These are phyloP conservation scores for Cladosporium sp. DNA, from an alignment of 2,329 filamentous ascomycete genomes.

Conservation along the genomic window DNA sequence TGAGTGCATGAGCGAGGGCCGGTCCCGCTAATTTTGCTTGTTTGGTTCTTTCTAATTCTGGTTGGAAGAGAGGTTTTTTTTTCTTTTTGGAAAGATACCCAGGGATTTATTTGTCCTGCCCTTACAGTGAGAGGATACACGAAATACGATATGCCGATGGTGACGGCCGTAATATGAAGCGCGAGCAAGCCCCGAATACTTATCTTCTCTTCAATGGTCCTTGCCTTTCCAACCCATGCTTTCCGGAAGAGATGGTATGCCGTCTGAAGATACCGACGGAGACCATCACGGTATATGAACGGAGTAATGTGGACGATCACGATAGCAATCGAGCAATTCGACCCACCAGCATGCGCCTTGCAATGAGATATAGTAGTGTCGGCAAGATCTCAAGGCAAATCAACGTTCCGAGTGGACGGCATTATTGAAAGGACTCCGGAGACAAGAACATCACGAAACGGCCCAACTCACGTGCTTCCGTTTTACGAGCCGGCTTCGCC, in stretches of 20 bases:
- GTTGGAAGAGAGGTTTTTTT: background rate
- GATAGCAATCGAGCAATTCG: background rate
- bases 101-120: background rate
- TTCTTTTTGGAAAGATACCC: background rate
- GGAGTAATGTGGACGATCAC: background rate
- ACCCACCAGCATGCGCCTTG: background rate
- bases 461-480: background rate
- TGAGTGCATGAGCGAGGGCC: slow-evolving; percentile 2
- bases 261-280: background rate
- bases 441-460: background rate
- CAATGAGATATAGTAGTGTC: background rate
- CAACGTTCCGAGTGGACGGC: background rate
- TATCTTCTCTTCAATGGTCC: background rate
- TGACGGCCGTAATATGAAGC: background rate
- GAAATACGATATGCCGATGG: background rate
- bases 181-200: background rate
- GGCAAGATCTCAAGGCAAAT: background rate
- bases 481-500: background rate
- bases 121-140: background rate
- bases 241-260: background rate
- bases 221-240: background rate
- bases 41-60: background rate
- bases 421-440: no score
- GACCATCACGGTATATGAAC: background rate
- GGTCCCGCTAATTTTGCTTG: background rate